Evolutionary conservation across 208 protist species (phyloP), one percentile per base, ranked within the genome.

Genomic region (Crithidia sp.): DNA sequence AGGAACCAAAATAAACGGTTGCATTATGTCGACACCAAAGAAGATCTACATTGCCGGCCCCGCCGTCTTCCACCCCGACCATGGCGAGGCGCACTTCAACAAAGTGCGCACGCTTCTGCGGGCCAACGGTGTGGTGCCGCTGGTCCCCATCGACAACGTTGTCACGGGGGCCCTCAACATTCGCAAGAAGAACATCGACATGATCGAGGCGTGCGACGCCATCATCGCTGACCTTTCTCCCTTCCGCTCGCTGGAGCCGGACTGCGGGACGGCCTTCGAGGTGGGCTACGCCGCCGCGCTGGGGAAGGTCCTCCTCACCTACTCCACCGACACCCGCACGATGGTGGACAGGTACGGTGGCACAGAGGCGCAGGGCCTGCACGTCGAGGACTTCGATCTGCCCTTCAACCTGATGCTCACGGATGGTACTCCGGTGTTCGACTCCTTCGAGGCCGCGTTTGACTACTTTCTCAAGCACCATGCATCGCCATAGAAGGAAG

Each of bases 181-280:
- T 47, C 81, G 88, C 39, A 63, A 84, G 43, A 91, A 88, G 62
- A 95, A 95, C 66, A 88, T 95, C 43, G 84, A 86, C 10, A 88
- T 93, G 86, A 95, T 95, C 17, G 28, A 82, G 44, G 41, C 62
- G 8, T 93, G 88, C 45, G 88, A 95, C 66, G 85, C 87, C 43
- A 83, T 95, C 60, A 95, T 95, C 68, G 90, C 90, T 10, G 88
- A 95, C 60, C 77, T 95, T 2, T 95, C 90, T 4, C 90, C 90
- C 3, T 95, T 95, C 54, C 88, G 88, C 43, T 92, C 87, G 0
- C 72, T 87, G 17, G 90, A 95, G 63, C 84, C 90, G 4, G 90
- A 95, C 60, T 85, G 80, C 47, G 90, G 90, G 52, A 95, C 90
- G 1, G 84, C 90, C 13, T 95, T 95, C 55, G 87, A 95, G 68